phyloP scores from a whole-genome alignment of 1,284 basidiomycete genomes.

The Ganoderma sp. region DNA sequence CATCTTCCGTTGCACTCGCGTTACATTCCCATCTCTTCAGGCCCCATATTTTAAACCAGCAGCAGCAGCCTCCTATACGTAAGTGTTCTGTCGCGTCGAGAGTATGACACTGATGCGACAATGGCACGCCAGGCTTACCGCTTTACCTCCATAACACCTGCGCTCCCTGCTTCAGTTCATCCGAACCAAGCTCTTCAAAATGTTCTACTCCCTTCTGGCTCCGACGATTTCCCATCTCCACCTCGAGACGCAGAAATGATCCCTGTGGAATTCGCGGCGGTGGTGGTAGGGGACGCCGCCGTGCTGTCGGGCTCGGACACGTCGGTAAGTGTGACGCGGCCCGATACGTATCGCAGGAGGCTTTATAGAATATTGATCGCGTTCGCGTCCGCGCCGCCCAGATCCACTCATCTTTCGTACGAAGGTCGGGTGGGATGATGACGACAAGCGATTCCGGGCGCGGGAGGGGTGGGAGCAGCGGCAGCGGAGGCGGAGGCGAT shows the following conservation, averaged over 20 bases:
- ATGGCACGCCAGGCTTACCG: background rate
- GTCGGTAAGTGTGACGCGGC: background rate
- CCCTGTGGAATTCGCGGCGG: background rate
- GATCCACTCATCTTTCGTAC: background rate
- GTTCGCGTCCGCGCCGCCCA: background rate
- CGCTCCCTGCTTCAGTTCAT: background rate
- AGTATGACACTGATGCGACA: background rate
- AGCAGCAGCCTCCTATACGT: background rate
- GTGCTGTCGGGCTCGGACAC: background rate
- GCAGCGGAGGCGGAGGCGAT: conserved; percentile 6
- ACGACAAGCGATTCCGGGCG: background rate
- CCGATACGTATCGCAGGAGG: background rate
- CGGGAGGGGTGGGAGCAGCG: conserved; percentile 4
- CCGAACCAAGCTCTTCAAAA: background rate
- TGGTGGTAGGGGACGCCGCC: conserved; percentile 2
- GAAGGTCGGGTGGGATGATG: conserved; percentile 7
- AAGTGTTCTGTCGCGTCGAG: background rate
- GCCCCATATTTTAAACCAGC: background rate
- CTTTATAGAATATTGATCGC: background rate
- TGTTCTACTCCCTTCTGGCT: background rate
- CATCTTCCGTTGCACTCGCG: background rate
- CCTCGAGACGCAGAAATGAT: background rate
- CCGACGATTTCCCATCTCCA: background rate
- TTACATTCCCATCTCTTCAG: background rate
- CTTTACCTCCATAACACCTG: background rate